Percentiles rank a stretch among this genome's conserved stretches.
These are phyloP conservation scores for Neolentinus lepideus DNA, from an alignment of 1,284 basidiomycete species.

Conservation along the genomic window DNA sequence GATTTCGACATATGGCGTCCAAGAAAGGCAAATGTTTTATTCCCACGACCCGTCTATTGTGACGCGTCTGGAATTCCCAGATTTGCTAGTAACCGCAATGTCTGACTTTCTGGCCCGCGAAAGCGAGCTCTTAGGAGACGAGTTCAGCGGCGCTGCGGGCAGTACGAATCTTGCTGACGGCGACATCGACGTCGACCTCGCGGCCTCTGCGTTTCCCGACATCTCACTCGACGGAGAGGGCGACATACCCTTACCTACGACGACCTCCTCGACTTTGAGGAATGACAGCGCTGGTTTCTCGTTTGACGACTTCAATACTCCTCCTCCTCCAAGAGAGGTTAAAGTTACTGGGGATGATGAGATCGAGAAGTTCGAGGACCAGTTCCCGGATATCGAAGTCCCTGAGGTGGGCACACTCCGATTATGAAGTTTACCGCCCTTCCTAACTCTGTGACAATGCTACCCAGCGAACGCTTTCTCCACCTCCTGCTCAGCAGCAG, in stretches of 20 bases:
- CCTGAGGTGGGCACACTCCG: constrained; percentile 35
- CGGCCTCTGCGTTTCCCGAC: constrained; percentile 81
- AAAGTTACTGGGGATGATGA: constrained; percentile 86
- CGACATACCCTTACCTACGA: constrained; percentile 39
- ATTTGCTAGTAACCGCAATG: constrained; percentile 12
- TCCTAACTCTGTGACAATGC: not conserved
- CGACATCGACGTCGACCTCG: constrained; percentile 72
- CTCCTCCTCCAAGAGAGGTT: constrained; percentile 43
- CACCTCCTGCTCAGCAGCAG: constrained; percentile 20
- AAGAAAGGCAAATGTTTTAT: not conserved
- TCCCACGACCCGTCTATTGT: not conserved
- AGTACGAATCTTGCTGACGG: constrained; percentile 26
- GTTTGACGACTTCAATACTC: constrained; percentile 56
- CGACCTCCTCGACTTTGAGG: constrained; percentile 24
- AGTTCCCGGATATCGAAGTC: constrained; percentile 83
- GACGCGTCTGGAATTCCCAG: not conserved
- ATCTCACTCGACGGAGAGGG: constrained; percentile 64
- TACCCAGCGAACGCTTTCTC: constrained; percentile 4
- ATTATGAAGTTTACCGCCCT: not conserved
- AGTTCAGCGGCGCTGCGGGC: constrained; percentile 23
- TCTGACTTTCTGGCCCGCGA: constrained; percentile 27
- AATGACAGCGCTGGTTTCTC: constrained; percentile 36
- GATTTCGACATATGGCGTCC: not conserved
- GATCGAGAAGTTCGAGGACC: constrained; percentile 84
- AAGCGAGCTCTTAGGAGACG: constrained; percentile 26